A percentile compares a stretch with the other conserved stretches of the same genome.
Conservation (phyloP, 305 asterid genomes). For the Vinca major region DNA sequence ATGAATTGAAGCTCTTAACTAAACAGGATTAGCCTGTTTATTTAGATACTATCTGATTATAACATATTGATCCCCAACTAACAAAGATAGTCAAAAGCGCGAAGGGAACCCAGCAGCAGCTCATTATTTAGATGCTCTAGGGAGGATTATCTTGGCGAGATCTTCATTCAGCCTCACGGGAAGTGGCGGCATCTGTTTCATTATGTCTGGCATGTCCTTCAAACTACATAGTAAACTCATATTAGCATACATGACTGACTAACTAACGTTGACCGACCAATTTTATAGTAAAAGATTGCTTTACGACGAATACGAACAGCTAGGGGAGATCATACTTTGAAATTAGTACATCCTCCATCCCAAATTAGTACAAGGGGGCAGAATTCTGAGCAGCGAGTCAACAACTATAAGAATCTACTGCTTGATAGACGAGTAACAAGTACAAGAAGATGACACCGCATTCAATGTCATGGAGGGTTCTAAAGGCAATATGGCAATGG, state of each 20-base stretch:
- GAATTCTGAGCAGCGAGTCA: not conserved
- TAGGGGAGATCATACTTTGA: not conserved
- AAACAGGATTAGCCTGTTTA: conserved; percentile 10
- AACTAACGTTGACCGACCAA: not conserved
- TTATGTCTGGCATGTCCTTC: conserved; percentile 49
- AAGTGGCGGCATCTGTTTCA: conserved; percentile 88
- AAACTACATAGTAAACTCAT: conserved; percentile 35
- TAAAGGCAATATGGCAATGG: not conserved
- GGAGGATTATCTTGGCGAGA: conserved; percentile 48
- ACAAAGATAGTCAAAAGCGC: conserved; percentile 12
- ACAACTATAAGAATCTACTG: not conserved
- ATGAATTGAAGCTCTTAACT: not conserved
- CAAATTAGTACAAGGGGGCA: not conserved
- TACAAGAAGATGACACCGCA: not conserved
- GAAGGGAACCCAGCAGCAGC: conserved; percentile 8
- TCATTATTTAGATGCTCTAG: conserved; percentile 35
- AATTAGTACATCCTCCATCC: no score
- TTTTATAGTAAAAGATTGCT: not conserved
- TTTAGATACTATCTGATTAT: conserved; percentile 5
- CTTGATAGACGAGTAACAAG: not conserved
- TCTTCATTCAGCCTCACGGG: conserved; percentile 84
- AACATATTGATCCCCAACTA: conserved; percentile 5
- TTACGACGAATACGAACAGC: not conserved
- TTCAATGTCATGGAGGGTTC: not conserved
- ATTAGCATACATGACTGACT: not conserved